Percentiles rank a stretch among this genome's conserved stretches.
These are phyloP conservation scores for Calonectria hawksworthii DNA, from an alignment of 2,329 filamentous ascomycete genomes.

Conservation along the genomic window DNA sequence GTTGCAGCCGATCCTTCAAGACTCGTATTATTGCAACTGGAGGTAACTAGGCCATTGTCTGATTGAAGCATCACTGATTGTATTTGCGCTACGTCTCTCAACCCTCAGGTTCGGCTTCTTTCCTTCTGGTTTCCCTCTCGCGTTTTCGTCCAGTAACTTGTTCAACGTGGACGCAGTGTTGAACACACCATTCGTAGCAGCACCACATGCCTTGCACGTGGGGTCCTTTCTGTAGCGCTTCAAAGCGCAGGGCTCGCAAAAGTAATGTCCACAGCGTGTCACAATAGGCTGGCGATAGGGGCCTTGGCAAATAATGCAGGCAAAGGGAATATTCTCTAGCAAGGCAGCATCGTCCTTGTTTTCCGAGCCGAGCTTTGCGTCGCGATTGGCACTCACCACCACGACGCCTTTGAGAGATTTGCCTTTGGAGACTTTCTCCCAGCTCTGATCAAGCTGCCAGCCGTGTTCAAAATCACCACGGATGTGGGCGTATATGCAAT, in stretches of 20 bases:
- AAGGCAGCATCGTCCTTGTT: conserved; percentile 75
- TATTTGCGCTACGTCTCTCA: background rate
- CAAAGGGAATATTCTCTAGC: conserved; percentile 88
- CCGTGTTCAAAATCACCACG: conserved; percentile 88
- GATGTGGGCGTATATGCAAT: conserved; percentile 83
- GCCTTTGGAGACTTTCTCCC: conserved; percentile 87
- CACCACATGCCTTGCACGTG: conserved; percentile 86
- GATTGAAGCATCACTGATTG: background rate
- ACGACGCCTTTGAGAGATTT: conserved; percentile 73
- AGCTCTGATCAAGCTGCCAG: conserved; percentile 95
- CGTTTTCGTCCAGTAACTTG: conserved; percentile 81
- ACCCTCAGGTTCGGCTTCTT: background rate
- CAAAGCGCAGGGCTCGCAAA: conserved; percentile 91
- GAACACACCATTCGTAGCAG: conserved; percentile 90
- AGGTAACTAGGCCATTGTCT: too few species aligned
- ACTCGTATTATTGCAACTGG: too few species aligned
- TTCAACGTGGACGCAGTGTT: conserved; percentile 88
- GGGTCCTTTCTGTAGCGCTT: conserved; percentile 89
- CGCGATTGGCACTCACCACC: conserved; percentile 71
- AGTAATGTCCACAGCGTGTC: conserved; percentile 95
- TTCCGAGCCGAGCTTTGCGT: conserved; percentile 53
- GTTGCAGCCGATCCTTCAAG: too few species aligned
- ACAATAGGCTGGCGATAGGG: conserved; percentile 85
- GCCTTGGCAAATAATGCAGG: conserved; percentile 87
- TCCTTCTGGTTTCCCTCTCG: conserved; percentile 62